A percentile compares a stretch with the other conserved stretches of the same genome.
These are phyloP conservation scores for Ogataea corticis DNA, from an alignment of 805 yeast genomes.

Conservation along the genomic window DNA sequence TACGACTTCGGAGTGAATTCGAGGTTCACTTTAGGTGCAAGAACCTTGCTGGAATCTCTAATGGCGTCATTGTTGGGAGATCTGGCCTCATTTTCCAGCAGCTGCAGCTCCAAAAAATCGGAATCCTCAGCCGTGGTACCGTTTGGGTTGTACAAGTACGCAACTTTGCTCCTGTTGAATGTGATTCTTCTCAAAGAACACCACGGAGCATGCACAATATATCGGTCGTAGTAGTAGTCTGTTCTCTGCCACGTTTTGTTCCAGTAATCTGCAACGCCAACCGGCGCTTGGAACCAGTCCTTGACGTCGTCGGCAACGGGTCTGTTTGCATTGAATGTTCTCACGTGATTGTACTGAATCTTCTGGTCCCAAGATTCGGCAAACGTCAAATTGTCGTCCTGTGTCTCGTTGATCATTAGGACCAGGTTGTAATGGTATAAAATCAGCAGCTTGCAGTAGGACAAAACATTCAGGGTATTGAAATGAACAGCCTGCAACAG, in stretches of 20 bases:
- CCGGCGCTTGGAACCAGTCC: slow-evolving; percentile 29
- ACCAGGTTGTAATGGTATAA: slow-evolving; percentile 26
- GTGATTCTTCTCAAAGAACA: slow-evolving; percentile 28
- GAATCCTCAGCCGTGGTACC: neutral
- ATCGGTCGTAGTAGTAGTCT: slow-evolving; percentile 41
- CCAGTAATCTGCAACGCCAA: slow-evolving; percentile 15
- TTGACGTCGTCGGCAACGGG: slow-evolving; percentile 21
- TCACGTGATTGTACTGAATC: slow-evolving; percentile 16
- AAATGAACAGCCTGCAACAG: slow-evolving; percentile 23
- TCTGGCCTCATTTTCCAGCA: slow-evolving; percentile 14
- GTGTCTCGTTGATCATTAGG: slow-evolving; percentile 26
- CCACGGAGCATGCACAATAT: slow-evolving; percentile 37
- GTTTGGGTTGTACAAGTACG: slow-evolving; percentile 17
- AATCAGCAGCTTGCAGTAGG: slow-evolving; percentile 20
- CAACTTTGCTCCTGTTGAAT: slow-evolving; percentile 2
- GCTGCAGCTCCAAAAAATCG: slow-evolving; percentile 6
- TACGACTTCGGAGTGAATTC: slow-evolving; percentile 24
- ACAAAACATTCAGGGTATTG: slow-evolving; percentile 15
- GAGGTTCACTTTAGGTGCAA: slow-evolving; percentile 12
- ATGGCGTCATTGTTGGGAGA: slow-evolving; percentile 17
- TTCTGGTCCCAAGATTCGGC: slow-evolving; percentile 23
- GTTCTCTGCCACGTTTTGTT: slow-evolving; percentile 34
- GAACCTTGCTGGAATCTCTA: slow-evolving; percentile 15
- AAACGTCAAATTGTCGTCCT: slow-evolving; percentile 24
- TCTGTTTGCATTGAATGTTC: slow-evolving; percentile 20